phyloP scores from a whole-genome alignment of 106 monocot species.

The Dendrobium chrysotoxum region DNA sequence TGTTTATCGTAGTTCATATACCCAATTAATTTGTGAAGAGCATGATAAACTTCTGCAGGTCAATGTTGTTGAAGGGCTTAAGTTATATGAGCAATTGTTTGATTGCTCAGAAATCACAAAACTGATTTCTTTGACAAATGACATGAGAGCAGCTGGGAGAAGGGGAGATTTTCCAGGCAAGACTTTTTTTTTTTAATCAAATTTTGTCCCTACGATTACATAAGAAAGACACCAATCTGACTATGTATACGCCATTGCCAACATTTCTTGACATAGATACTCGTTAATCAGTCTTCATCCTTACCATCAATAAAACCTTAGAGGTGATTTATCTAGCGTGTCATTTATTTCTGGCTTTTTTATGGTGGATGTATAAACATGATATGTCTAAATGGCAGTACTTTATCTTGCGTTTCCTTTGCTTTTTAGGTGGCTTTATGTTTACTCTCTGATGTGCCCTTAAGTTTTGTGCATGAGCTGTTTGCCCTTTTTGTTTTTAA shows the following conservation, averaged over 20 bases:
- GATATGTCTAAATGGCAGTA: background rate
- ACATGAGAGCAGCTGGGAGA: slow-evolving; percentile 48
- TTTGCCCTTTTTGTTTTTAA: background rate
- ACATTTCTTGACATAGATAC: background rate
- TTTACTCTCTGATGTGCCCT: background rate
- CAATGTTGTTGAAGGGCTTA: slow-evolving; percentile 74
- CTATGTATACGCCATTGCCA: background rate
- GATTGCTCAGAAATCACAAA: slow-evolving; percentile 41
- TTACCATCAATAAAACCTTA: background rate
- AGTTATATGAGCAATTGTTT: slow-evolving; percentile 55
- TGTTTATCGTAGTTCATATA: background rate
- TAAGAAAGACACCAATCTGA: background rate
- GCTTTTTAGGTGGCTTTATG: background rate
- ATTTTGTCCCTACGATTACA: background rate
- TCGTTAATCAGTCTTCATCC: background rate
- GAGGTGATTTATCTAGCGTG: background rate
- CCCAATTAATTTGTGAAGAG: background rate
- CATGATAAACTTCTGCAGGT: slow-evolving; percentile 31
- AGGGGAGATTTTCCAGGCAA: slow-evolving; percentile 64
- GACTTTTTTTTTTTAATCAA: background rate
- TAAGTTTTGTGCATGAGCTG: background rate
- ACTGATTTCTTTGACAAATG: slow-evolving; percentile 45
- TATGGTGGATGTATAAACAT: background rate
- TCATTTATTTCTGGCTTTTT: background rate
- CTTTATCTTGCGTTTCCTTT: background rate